Base-by-base conservation (phyloP, 106 monocot genomes). In the Allium sativum region DNA sequence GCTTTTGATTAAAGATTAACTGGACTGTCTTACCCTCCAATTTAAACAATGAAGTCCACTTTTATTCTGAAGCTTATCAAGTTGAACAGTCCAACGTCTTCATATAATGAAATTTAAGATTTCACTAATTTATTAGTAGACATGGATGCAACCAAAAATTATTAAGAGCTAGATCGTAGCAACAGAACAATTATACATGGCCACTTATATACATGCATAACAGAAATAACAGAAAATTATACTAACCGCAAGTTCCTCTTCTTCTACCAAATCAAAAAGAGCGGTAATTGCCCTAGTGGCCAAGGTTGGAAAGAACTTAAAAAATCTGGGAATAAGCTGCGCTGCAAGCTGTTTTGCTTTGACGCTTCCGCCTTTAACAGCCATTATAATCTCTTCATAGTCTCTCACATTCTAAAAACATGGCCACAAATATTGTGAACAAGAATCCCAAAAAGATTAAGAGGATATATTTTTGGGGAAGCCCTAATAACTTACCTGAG, bases 321-420 rank as follows among this genome's bases (percentile, higher is more conserved):
- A 91, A 73, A 88, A 98, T 70, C 85, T 82, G 40, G 96, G 96
- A 40, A 98, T 98, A 18, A 98, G 80, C 84, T 98, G 96, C 44
- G 91, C 96, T 16, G 96, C 90, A 41, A 98, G 80, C 82, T 98
- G 91, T 75, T 98, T 98, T 44, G 91, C 91, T 78, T 98, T 98
- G 55, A 70, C 75, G 65, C 88, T 85, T 42, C 81, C 82, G 15
- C 77, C 72, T 65, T 82, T 76, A 48, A 92, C 96, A 8, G 91
- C 88, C 53, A 40, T 59, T 52, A 98, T 73, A 10, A 98, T 92
- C 67, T 82, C 96, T 74, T 91, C 87, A 70, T 80, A 98, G 76
- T 98, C 96, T 45, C 80, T 73, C 47, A 88, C 70, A 71, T 84
- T 78, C 95, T 95, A 41, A 43, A 61, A 17, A 16, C 40, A 8